Conservation (phyloP, 2,329 filamentous ascomycete genomes). For the Trichoderma sp. region DNA sequence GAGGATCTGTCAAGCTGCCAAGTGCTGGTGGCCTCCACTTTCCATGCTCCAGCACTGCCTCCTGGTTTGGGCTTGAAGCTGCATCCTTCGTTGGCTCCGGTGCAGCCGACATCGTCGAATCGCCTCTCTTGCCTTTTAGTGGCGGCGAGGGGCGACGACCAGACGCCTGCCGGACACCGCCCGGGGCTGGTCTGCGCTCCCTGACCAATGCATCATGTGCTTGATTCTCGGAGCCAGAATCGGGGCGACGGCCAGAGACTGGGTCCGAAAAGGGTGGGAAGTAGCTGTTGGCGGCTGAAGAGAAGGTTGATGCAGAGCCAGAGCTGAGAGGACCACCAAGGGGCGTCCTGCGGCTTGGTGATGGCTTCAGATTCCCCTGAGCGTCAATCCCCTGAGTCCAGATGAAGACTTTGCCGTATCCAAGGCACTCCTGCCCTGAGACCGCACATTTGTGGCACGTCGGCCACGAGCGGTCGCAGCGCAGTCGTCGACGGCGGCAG, state of each 20-base stretch:
- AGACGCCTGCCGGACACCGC: neutral
- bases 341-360: conserved; percentile 28
- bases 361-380: conserved; percentile 47
- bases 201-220: neutral
- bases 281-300: conserved; percentile 17
- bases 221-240: neutral
- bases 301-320: conserved; percentile 9
- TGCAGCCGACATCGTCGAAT: conserved; percentile 13
- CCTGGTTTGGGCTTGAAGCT: neutral
- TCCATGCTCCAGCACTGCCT: neutral
- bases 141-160: conserved; percentile 16
- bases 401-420: conserved; percentile 61
- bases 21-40: conserved; percentile 16
- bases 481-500: conserved; percentile 43
- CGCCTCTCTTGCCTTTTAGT: neutral
- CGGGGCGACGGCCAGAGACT: neutral
- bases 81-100: conserved; percentile 7
- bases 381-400: conserved; percentile 58
- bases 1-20: conserved; percentile 51
- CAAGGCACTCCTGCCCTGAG: conserved; percentile 59
- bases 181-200: neutral
- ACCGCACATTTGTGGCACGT: conserved; percentile 60
- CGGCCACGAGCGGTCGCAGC: conserved; percentile 62
- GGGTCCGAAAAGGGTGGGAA: conserved; percentile 17
- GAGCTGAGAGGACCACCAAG: conserved; percentile 16